Percentiles rank a stretch among this genome's conserved stretches.
Conservation (phyloP, 441 rosid genomes). For the Gossypium aridum region DNA sequence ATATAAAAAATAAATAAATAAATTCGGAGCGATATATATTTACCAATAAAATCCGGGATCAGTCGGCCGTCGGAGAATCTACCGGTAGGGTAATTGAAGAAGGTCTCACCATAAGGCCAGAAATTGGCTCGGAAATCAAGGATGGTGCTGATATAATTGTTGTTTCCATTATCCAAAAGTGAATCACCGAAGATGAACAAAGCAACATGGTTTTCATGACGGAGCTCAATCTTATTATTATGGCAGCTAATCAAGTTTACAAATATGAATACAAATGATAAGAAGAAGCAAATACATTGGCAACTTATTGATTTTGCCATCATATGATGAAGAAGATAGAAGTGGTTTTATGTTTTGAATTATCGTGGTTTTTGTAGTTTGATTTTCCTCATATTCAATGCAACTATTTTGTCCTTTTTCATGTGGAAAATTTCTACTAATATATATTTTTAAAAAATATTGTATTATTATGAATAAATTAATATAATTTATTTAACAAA, state of each 20-base stretch:
- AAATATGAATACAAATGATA: background rate
- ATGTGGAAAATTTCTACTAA: no score
- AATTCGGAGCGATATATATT: background rate
- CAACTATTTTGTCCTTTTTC: no score
- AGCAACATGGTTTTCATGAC: background rate
- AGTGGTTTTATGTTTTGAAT: no score
- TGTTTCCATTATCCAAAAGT: background rate
- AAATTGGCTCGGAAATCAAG: background rate
- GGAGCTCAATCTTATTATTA: background rate
- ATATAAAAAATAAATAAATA: no score
- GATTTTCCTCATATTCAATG: no score
- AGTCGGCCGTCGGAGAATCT: background rate
- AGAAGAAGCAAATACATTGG: background rate
- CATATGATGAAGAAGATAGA: background rate
- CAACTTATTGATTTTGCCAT: background rate
- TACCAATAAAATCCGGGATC: constrained; percentile 2
- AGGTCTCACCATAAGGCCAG: constrained; percentile 4
- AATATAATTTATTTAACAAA: no score
- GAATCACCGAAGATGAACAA: constrained; percentile 12
- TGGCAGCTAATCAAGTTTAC: background rate
- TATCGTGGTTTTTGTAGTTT: no score
- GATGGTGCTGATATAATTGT: background rate
- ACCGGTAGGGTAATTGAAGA: background rate
- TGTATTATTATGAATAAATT: no score
- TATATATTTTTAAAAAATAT: no score